Conservation (phyloP, 352 stramenopile genomes). For the Pythium myriotylum region DNA sequence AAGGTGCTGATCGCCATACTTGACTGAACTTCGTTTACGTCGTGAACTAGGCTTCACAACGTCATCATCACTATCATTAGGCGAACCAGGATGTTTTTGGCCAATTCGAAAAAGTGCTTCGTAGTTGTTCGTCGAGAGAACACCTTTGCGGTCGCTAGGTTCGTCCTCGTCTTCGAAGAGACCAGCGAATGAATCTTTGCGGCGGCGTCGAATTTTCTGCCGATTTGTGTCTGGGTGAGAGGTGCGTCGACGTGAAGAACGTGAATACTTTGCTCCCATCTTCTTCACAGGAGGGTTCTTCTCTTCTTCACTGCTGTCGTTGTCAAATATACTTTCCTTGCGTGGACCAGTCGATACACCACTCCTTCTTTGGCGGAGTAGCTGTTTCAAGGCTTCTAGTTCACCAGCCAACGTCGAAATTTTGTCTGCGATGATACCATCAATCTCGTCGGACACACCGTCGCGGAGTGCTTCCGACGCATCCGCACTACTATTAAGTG, state of each 20-base stretch:
- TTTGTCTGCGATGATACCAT: slow-evolving; percentile 80
- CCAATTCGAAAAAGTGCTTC: slow-evolving; percentile 58
- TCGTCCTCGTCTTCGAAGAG: slow-evolving; percentile 62
- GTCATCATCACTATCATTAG: slow-evolving; percentile 24
- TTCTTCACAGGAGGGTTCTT: slow-evolving; percentile 18
- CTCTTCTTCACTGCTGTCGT: slow-evolving; percentile 53
- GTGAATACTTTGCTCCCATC: slow-evolving; percentile 9
- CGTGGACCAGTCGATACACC: slow-evolving; percentile 10
- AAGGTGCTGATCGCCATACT: background rate
- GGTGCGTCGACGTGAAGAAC: slow-evolving; percentile 10
- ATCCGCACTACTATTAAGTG: background rate
- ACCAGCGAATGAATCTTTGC: slow-evolving; percentile 73
- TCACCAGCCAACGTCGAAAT: slow-evolving; percentile 76
- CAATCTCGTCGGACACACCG: slow-evolving; percentile 34
- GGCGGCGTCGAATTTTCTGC: slow-evolving; percentile 21
- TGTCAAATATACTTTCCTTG: slow-evolving; percentile 81
- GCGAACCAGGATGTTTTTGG: background rate
- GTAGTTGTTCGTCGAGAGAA: slow-evolving; percentile 42
- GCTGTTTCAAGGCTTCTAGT: slow-evolving; percentile 62
- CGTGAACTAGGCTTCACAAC: slow-evolving; percentile 19
- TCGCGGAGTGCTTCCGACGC: slow-evolving; percentile 29
- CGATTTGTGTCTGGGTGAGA: slow-evolving; percentile 15
- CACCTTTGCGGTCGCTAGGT: slow-evolving; percentile 14
- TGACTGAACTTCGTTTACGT: slow-evolving; percentile 1
- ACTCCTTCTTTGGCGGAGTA: slow-evolving; percentile 51